Conservation (phyloP, 225 moss, liverwort and hornwort species). For the Neckera pumila region DNA sequence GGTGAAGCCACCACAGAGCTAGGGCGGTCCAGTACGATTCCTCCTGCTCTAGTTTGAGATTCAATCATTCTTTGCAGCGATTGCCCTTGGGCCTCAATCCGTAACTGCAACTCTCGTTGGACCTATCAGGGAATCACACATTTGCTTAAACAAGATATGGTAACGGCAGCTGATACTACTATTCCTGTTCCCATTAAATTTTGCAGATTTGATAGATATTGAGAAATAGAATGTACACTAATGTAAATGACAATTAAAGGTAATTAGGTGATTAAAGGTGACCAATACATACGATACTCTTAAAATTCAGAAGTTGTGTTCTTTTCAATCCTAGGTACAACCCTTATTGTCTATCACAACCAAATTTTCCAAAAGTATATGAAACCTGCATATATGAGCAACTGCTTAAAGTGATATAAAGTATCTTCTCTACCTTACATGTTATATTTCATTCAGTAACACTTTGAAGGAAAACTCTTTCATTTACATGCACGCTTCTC, state of each 20-base stretch:
- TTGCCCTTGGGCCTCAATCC: constrained; percentile 53
- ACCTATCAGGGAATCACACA: constrained; percentile 3
- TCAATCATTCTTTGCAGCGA: constrained; percentile 42
- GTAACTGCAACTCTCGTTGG: constrained; percentile 39
- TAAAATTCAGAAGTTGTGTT: not conserved
- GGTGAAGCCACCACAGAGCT: not conserved
- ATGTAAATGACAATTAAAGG: not conserved
- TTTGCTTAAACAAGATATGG: not conserved
- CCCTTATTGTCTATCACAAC: not conserved
- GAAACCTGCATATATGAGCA: not conserved
- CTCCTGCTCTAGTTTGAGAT: constrained; percentile 27
- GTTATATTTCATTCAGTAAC: not conserved
- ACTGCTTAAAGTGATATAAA: not conserved
- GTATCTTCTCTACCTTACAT: not conserved
- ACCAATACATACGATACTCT: not conserved
- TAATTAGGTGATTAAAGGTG: not conserved
- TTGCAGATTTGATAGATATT: not conserved
- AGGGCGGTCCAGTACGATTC: not conserved
- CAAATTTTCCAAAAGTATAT: not conserved
- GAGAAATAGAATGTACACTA: not conserved
- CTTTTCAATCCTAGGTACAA: not conserved
- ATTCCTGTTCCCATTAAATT: not conserved
- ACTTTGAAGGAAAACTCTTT: not conserved
- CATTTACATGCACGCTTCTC: not conserved
- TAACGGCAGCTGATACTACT: not conserved